Percentiles rank a stretch among this genome's conserved stretches.
Evolutionary conservation across 108 stramenopile genomes (phyloP).

Genomic region (Bacterosira constricta): DNA sequence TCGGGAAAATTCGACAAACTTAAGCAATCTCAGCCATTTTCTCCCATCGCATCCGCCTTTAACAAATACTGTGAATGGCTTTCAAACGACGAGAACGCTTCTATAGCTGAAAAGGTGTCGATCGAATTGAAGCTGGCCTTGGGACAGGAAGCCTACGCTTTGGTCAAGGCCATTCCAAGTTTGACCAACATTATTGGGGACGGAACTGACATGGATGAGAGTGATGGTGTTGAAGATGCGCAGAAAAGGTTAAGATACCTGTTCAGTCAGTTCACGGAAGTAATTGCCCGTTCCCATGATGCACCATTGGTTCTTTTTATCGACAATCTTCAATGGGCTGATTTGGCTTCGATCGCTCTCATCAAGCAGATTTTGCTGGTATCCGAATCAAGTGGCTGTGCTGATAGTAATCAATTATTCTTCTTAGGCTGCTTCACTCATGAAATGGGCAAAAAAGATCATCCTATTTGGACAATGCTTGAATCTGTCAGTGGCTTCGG

Average conservation of each 20-base stretch:
- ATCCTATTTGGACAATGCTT: conserved; percentile 12
- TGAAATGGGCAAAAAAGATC: conserved; percentile 13
- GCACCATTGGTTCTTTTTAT: conserved; percentile 6
- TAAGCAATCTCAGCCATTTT: background rate
- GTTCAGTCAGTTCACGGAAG: conserved; percentile 12
- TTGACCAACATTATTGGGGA: conserved; percentile 1
- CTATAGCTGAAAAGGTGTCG: background rate
- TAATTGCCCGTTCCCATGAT: conserved; percentile 10
- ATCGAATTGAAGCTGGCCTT: background rate
- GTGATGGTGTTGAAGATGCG: conserved; percentile 2
- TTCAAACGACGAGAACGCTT: background rate
- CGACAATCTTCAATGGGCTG: conserved; percentile 40
- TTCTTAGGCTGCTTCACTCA: conserved; percentile 18
- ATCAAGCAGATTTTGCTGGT: conserved; percentile 6
- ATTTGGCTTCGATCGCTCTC: conserved; percentile 6
- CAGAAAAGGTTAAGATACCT: conserved; percentile 14
- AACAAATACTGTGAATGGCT: conserved; percentile 23
- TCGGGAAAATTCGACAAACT: conserved; percentile 22
- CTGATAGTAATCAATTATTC: background rate
- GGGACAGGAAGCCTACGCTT: conserved; percentile 10
- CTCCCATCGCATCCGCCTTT: conserved; percentile 13
- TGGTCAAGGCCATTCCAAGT: conserved; percentile 19
- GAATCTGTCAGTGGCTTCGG: background rate
- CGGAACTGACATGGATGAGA: background rate
- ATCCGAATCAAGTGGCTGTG: background rate